These are phyloP conservation scores for Ophiosphaerella herpotricha DNA, from an alignment of 2,329 filamentous ascomycete species.

Conservation along the genomic window DNA sequence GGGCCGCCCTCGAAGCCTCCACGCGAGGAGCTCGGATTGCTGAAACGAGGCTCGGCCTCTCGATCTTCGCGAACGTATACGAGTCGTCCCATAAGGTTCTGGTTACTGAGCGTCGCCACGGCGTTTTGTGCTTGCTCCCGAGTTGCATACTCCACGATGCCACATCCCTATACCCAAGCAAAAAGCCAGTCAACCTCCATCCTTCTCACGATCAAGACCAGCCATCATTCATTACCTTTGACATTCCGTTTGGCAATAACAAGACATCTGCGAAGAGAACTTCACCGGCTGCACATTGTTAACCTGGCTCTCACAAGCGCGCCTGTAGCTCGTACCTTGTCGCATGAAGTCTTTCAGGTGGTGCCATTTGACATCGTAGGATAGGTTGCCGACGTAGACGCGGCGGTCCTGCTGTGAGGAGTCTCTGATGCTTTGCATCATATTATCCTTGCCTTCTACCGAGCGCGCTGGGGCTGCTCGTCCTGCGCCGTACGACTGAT, in stretches of 20 bases:
- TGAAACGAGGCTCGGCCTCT: conserved; percentile 96
- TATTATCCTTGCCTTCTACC: conserved; percentile 89
- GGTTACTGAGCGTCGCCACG: conserved; percentile 97
- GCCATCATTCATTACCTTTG: conserved; percentile 99
- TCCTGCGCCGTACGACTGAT: conserved; percentile 62
- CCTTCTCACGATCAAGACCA: conserved; percentile 75
- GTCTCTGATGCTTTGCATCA: conserved; percentile 94
- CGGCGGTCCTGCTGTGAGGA: conserved; percentile 97
- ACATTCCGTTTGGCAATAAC: conserved; percentile 99
- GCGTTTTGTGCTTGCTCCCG: conserved; percentile 98
- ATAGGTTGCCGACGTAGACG: conserved; percentile 98
- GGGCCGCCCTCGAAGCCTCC: conserved; percentile 54
- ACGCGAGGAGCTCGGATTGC: conserved; percentile 64
- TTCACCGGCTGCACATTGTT: conserved; percentile 77
- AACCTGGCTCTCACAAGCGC: conserved; percentile 28
- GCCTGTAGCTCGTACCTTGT: conserved; percentile 72
- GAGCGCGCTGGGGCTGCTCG: conserved; percentile 59
- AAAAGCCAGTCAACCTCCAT: conserved; percentile 97
- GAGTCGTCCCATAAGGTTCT: conserved; percentile 96
- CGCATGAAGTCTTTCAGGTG: conserved; percentile 99
- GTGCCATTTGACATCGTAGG: conserved; percentile 99
- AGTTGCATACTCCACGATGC: conserved; percentile 99
- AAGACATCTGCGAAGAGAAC: conserved; percentile 99
- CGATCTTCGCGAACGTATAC: conserved; percentile 99
- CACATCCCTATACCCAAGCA: conserved; percentile 98